These are phyloP conservation scores for Eucalyptus regnans DNA, from an alignment of 345 rosid genomes.

Conservation along the genomic window DNA sequence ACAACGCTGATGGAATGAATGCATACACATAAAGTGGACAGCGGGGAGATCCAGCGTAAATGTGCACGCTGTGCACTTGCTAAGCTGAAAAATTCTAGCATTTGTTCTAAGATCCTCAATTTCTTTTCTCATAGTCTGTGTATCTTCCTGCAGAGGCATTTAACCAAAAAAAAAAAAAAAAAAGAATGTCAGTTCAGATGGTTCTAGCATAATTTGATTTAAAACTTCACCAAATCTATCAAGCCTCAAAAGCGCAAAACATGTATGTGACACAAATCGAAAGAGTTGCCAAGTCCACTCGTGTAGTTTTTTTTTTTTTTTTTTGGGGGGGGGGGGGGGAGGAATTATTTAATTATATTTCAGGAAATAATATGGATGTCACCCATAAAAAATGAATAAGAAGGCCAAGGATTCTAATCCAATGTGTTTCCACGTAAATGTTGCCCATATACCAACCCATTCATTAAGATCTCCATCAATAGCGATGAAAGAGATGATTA, in stretches of 20 bases:
- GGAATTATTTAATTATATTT: background rate
- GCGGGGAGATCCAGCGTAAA: constrained; percentile 98
- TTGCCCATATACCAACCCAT: background rate
- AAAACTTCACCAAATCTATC: background rate
- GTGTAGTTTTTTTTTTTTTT: background rate
- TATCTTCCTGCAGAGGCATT: constrained; percentile 52
- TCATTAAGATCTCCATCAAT: background rate
- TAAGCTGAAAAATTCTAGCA: constrained; percentile 97
- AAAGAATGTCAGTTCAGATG: background rate
- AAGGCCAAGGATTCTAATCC: background rate
- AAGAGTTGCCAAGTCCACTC: background rate
- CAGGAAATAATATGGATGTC: background rate
- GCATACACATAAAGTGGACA: constrained; percentile 98
- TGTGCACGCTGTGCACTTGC: constrained; percentile 96
- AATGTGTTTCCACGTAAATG: background rate
- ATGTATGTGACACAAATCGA: background rate
- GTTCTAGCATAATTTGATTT: background rate
- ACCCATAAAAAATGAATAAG: background rate
- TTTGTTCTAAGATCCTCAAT: constrained; percentile 89
- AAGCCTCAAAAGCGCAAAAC: background rate
- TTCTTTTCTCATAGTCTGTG: constrained; percentile 82
- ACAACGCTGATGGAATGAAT: constrained; percentile 95
- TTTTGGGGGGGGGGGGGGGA: too few species aligned
- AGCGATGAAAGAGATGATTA: background rate
- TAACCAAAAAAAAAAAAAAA: background rate